phyloP scores from a whole-genome alignment of 306 rosid species.

The Quercus variabilis region DNA sequence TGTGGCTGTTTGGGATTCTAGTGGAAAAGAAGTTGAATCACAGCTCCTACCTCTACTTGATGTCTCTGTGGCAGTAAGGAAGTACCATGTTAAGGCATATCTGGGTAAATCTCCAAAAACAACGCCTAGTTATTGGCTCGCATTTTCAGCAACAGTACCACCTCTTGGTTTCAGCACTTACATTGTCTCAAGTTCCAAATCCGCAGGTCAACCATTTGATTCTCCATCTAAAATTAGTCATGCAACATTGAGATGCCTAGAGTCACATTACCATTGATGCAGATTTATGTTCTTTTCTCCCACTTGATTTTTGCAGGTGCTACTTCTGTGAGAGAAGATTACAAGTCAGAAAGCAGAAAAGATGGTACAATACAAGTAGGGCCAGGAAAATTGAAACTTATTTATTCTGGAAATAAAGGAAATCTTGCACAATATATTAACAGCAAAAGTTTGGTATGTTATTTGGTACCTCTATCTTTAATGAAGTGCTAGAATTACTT shows the following conservation, averaged over 20 bases:
- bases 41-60: constrained; percentile 50
- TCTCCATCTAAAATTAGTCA: background rate
- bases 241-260: background rate
- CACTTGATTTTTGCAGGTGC: constrained; percentile 40
- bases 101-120: constrained; percentile 29
- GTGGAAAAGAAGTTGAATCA: constrained; percentile 46
- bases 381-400: constrained; percentile 44
- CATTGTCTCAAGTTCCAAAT: constrained; percentile 33
- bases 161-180: constrained; percentile 57
- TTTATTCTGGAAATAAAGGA: constrained; percentile 31
- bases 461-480: background rate
- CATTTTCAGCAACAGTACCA: constrained; percentile 44
- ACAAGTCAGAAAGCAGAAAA: constrained; percentile 23
- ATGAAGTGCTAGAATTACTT: too few species aligned
- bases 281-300: constrained; percentile 12
- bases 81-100: constrained; percentile 46
- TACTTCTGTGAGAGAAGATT: constrained; percentile 46
- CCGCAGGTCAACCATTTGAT: constrained; percentile 26
- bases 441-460: constrained; percentile 39
- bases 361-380: constrained; percentile 40
- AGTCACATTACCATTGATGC: constrained; percentile 14
- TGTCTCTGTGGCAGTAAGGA: constrained; percentile 30
- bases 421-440: constrained; percentile 35
- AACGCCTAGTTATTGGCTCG: constrained; percentile 52
- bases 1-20: constrained; percentile 40